A percentile compares a stretch with the other conserved stretches of the same genome.
Conservation (phyloP, 495 filamentous ascomycete species). For the Cercophora newfieldiana region DNA sequence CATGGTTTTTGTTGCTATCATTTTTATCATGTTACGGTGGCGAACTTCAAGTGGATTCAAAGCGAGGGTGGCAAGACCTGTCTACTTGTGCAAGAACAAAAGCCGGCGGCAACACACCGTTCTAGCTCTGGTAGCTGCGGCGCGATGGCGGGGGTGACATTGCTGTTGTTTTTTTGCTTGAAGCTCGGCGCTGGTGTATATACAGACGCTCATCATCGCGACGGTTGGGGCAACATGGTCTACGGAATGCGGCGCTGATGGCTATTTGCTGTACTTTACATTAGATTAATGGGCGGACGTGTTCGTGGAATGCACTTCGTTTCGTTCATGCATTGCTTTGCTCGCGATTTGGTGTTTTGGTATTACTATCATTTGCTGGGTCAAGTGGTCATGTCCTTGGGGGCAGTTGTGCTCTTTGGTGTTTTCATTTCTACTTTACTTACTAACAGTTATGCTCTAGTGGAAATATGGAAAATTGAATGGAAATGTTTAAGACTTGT, state of each 20-base stretch:
- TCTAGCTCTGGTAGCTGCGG: neutral
- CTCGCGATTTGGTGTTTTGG: too few relatives aligned
- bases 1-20: neutral
- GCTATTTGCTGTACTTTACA: neutral
- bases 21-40: neutral
- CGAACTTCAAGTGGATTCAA: neutral
- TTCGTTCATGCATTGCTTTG: neutral
- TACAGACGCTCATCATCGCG: neutral
- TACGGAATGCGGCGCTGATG: neutral
- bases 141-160: neutral
- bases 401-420: too few relatives aligned
- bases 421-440: too few relatives aligned
- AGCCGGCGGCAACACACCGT: neutral
- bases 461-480: too few relatives aligned
- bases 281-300: neutral
- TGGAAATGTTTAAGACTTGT: too few relatives aligned
- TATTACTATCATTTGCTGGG: too few relatives aligned
- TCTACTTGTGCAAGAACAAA: too few relatives aligned
- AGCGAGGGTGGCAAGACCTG: neutral
- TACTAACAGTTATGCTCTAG: too few relatives aligned
- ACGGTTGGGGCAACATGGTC: neutral
- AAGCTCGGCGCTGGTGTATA: neutral
- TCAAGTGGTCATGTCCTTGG: too few relatives aligned
- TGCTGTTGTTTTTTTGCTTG: neutral
- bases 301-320: neutral